These are phyloP conservation scores for Elsinoe arachidis DNA, from an alignment of 2,329 filamentous ascomycete genomes.

Conservation along the genomic window DNA sequence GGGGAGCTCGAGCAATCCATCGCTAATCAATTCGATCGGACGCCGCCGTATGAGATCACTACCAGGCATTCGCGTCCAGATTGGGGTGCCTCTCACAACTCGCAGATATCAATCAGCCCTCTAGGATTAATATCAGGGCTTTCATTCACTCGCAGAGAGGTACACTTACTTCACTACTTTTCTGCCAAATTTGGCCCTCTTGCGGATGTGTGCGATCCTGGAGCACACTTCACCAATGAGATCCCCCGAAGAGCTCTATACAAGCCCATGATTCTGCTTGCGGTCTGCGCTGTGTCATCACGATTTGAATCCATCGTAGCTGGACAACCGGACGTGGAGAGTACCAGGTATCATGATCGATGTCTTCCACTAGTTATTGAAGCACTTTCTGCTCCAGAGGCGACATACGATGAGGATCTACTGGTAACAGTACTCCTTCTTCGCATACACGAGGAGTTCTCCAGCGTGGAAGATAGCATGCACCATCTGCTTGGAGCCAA, in stretches of 20 bases:
- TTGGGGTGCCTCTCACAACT: neutral
- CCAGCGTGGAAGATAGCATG: conserved; percentile 25
- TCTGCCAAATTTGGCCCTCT: conserved; percentile 29
- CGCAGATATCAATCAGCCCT: neutral
- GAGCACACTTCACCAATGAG: conserved; percentile 27
- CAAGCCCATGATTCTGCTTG: conserved; percentile 26
- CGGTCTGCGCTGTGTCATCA: conserved; percentile 29
- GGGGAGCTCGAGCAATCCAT: neutral
- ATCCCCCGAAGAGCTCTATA: conserved; percentile 26
- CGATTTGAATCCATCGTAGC: conserved; percentile 26
- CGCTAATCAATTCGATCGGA: neutral
- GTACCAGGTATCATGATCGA: conserved; percentile 27
- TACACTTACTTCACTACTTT: conserved; percentile 22
- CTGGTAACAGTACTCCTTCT: conserved; percentile 28
- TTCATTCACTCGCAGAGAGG: conserved; percentile 18
- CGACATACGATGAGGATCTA: conserved; percentile 25
- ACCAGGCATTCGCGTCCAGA: neutral
- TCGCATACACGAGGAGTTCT: conserved; percentile 31
- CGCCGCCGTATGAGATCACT: neutral
- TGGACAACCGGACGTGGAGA: conserved; percentile 22
- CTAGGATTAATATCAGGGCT: conserved; percentile 10
- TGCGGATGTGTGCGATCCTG: conserved; percentile 29
- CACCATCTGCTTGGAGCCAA: conserved; percentile 34
- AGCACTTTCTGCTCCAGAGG: conserved; percentile 23
- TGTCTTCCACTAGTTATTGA: conserved; percentile 30